Evolutionary conservation across 805 yeast species (phyloP).

Genomic region (Starmerella vaccinii): DNA sequence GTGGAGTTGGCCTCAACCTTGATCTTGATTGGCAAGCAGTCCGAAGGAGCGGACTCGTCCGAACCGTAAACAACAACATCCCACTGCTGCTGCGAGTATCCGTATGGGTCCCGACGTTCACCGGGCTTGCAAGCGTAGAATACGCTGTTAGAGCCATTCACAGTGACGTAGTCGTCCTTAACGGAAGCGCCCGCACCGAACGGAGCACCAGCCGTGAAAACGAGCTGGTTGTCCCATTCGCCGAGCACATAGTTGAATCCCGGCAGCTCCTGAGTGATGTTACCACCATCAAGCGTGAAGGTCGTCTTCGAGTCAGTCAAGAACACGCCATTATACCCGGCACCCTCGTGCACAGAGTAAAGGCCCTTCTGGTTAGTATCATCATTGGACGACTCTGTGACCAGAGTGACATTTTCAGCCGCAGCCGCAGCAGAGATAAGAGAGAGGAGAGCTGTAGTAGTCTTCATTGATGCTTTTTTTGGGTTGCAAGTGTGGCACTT

Average conservation of each 20-base stretch:
- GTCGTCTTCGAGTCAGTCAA: slow-evolving; percentile 1
- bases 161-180: slow-evolving; percentile 8
- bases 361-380: slow-evolving; percentile 6
- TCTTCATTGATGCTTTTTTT: neutral
- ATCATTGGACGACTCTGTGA: slow-evolving; percentile 9
- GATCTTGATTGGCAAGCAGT: slow-evolving; percentile 17
- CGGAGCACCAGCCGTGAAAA: neutral
- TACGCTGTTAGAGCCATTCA: slow-evolving; percentile 16
- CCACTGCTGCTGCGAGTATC: slow-evolving; percentile 8
- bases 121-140: neutral
- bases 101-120: slow-evolving; percentile 21
- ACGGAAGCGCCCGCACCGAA: neutral
- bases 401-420: slow-evolving; percentile 9
- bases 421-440: neutral
- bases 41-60: slow-evolving; percentile 1
- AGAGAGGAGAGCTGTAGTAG: neutral
- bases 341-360: slow-evolving; percentile 16
- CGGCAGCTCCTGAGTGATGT: neutral
- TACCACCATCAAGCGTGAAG: neutral
- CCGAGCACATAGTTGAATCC: neutral
- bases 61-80: slow-evolving; percentile 1
- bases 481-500: no score
- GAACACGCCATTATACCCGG: slow-evolving; percentile 16
- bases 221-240: neutral
- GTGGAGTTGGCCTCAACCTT: no score